These are phyloP conservation scores for Skeletonema potamos DNA, from an alignment of 108 stramenopile genomes.

Conservation along the genomic window DNA sequence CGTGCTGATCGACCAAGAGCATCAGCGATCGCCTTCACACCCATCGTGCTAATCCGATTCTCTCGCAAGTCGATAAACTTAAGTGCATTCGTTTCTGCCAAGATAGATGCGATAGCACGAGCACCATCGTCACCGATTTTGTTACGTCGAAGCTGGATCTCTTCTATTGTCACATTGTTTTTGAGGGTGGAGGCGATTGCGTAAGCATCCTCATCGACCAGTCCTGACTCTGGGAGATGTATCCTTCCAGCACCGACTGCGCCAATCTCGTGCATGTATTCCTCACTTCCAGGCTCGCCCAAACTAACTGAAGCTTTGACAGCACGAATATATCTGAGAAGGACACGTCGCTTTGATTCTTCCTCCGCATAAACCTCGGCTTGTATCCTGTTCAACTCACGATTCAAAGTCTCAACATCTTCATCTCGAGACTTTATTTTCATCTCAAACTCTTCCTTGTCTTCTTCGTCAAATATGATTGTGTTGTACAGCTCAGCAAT, in stretches of 20 bases:
- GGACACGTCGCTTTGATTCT: slow-evolving; percentile 83
- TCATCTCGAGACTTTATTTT: slow-evolving; percentile 33
- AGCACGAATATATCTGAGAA: slow-evolving; percentile 81
- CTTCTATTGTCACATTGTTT: slow-evolving; percentile 63
- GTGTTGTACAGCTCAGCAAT: slow-evolving; percentile 60
- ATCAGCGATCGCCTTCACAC: slow-evolving; percentile 75
- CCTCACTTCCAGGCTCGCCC: slow-evolving; percentile 49
- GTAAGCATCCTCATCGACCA: slow-evolving; percentile 71
- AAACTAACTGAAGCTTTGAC: slow-evolving; percentile 69
- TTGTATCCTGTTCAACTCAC: slow-evolving; percentile 47
- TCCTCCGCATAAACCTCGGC: slow-evolving; percentile 61
- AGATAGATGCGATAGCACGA: slow-evolving; percentile 73
- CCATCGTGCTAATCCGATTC: slow-evolving; percentile 56
- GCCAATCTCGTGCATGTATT: slow-evolving; percentile 48
- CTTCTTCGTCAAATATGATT: slow-evolving; percentile 63
- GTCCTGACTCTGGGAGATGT: slow-evolving; percentile 68
- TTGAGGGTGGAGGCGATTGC: slow-evolving; percentile 76
- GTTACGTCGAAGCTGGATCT: slow-evolving; percentile 74
- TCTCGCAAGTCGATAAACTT: slow-evolving; percentile 68
- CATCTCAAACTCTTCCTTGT: slow-evolving; percentile 20
- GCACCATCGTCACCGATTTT: slow-evolving; percentile 70
- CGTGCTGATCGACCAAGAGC: slow-evolving; percentile 68
- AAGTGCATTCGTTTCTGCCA: slow-evolving; percentile 56
- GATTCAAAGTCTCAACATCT: slow-evolving; percentile 49
- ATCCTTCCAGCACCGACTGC: slow-evolving; percentile 53